Conservation (phyloP, 345 rosid species). For the Pistacia integerrima region DNA sequence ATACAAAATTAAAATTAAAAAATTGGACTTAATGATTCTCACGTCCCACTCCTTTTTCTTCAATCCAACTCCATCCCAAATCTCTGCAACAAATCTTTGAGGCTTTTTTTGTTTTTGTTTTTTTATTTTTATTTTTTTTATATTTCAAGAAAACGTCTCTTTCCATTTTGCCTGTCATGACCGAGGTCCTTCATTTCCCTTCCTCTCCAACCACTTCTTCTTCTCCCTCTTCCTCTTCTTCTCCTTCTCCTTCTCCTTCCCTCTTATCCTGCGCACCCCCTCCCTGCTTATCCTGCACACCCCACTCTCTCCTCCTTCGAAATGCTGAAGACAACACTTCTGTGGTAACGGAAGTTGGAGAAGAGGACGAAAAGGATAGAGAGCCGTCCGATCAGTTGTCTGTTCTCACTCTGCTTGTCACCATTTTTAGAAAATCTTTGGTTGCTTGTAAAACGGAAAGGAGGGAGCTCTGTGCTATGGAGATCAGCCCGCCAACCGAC, state of each 20-base stretch:
- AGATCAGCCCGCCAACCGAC: constrained; percentile 82
- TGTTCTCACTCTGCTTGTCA: constrained; percentile 60
- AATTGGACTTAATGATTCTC: constrained; percentile 34
- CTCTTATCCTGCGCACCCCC: constrained; percentile 39
- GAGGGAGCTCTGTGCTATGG: constrained; percentile 69
- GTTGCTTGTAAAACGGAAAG: constrained; percentile 62
- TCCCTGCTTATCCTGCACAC: constrained; percentile 25
- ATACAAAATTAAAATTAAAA: background rate
- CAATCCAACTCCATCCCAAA: constrained; percentile 41
- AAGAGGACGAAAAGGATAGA: constrained; percentile 20
- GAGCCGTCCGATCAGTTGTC: constrained; percentile 66
- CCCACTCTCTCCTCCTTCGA: constrained; percentile 17
- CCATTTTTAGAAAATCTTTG: constrained; percentile 75
- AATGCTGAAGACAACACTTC: constrained; percentile 29
- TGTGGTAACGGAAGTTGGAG: constrained; percentile 22
- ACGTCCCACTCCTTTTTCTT: constrained; percentile 40
- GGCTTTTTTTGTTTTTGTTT: background rate
- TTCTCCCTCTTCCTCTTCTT: constrained; percentile 36
- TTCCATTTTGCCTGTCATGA: constrained; percentile 52
- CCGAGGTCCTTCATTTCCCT: constrained; percentile 77
- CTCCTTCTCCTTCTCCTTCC: constrained; percentile 32
- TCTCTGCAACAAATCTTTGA: constrained; percentile 11
- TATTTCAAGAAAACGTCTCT: constrained; percentile 19
- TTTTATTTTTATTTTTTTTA: background rate
- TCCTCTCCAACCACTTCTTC: constrained; percentile 47